Conservation (phyloP, 352 stramenopile genomes). For the Phytopythium ostracodes region DNA sequence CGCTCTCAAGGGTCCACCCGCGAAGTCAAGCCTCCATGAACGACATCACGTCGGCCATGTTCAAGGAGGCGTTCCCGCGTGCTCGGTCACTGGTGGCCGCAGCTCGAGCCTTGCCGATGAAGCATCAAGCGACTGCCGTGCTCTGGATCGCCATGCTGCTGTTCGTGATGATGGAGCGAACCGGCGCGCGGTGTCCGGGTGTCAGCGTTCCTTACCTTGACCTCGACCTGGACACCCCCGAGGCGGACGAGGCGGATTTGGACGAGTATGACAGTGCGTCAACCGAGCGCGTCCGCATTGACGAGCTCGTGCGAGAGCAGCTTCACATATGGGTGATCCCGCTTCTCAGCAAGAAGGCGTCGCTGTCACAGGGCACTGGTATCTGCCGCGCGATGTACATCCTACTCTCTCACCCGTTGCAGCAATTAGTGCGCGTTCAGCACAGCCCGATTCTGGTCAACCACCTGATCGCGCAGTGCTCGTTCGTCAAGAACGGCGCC, state of each 20-base stretch:
- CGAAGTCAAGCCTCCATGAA: conserved; percentile 48
- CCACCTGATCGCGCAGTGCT: conserved; percentile 61
- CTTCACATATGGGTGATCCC: conserved; percentile 58
- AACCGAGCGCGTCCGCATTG: conserved; percentile 49
- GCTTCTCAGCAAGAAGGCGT: conserved; percentile 38
- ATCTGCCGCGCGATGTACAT: conserved; percentile 65
- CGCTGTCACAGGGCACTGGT: conserved; percentile 40
- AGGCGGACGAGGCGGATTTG: conserved; percentile 17
- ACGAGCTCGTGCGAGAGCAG: conserved; percentile 43
- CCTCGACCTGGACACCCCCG: conserved; percentile 41
- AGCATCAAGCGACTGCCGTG: conserved; percentile 55
- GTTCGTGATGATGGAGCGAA: conserved; percentile 82
- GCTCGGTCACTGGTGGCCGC: conserved; percentile 38
- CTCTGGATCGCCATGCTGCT: conserved; percentile 74
- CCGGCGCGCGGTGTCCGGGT: conserved; percentile 52
- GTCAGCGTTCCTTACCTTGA: conserved; percentile 67
- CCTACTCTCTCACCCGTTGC: conserved; percentile 62
- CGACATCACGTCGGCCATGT: conserved; percentile 56
- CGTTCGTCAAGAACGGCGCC: conserved; percentile 36
- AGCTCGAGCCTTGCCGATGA: conserved; percentile 46
- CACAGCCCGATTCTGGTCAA: conserved; percentile 38
- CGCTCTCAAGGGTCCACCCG: conserved; percentile 4
- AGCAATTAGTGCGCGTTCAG: conserved; percentile 44
- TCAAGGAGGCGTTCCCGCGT: conserved; percentile 62
- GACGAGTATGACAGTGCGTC: conserved; percentile 46